phyloP scores from a whole-genome alignment of 805 yeast species.

The Candida gorgasii region DNA sequence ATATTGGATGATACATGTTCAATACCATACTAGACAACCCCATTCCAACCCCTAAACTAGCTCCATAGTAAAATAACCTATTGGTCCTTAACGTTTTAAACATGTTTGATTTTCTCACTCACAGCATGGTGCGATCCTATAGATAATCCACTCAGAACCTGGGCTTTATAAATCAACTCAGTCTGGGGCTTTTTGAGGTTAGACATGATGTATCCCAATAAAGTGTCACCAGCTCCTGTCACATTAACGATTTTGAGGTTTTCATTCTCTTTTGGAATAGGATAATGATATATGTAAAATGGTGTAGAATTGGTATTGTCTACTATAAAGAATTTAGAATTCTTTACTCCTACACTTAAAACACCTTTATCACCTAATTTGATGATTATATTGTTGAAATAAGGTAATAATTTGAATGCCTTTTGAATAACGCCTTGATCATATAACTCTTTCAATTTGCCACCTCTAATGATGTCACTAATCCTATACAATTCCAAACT shows the following conservation, averaged over 20 bases:
- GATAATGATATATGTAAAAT: conserved; percentile 63
- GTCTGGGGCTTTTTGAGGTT: conserved; percentile 9
- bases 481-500: conserved; percentile 37
- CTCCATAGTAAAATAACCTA: neutral
- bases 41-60: conserved; percentile 1
- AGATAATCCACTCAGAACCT: conserved; percentile 40
- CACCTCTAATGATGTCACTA: conserved; percentile 44
- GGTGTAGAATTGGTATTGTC: conserved; percentile 32
- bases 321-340: conserved; percentile 22
- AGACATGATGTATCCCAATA: conserved; percentile 63
- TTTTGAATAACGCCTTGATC: conserved; percentile 59
- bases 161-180: conserved; percentile 31
- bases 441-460: conserved; percentile 27
- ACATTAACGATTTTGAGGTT: conserved; percentile 54
- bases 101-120: conserved; percentile 6
- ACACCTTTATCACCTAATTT: conserved; percentile 73
- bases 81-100: conserved; percentile 2
- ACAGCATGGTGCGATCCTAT: conserved; percentile 25
- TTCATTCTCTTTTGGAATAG: conserved; percentile 35
- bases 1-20: conserved; percentile 12
- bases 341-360: conserved; percentile 33
- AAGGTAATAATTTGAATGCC: conserved; percentile 73
- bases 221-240: conserved; percentile 88
- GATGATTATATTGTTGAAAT: conserved; percentile 60
- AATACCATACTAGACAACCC: conserved; percentile 8